Percentiles rank a stretch among this genome's conserved stretches.
These are phyloP conservation scores for Tulasnella sp. DNA, from an alignment of 768 basidiomycete genomes.

Conservation along the genomic window DNA sequence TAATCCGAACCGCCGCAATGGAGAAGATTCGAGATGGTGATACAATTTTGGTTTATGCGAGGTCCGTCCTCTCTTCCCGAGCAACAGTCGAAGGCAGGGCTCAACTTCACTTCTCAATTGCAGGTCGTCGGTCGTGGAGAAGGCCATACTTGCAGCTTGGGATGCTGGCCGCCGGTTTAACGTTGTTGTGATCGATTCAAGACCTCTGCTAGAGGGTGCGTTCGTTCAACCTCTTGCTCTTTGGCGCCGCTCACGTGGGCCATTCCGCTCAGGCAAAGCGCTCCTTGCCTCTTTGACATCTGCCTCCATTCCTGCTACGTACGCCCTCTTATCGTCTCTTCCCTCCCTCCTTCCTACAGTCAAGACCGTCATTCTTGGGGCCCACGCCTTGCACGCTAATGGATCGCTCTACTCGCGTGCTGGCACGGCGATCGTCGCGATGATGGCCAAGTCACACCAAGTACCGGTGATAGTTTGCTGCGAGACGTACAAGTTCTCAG, in stretches of 20 bases:
- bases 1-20: constrained; percentile 82
- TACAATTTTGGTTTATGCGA: constrained; percentile 87
- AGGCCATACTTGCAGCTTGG: constrained; percentile 75
- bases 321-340: constrained; percentile 83
- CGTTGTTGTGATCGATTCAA: constrained; percentile 91
- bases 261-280: constrained; percentile 59
- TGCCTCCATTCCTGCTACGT: constrained; percentile 77
- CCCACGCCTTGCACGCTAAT: constrained; percentile 91
- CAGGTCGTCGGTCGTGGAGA: constrained; percentile 93
- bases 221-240: not conserved
- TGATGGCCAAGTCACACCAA: constrained; percentile 86
- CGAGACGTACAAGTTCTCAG: constrained; percentile 98
- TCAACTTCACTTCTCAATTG: not conserved
- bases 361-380: constrained; percentile 82
- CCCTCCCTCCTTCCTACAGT: constrained; percentile 76
- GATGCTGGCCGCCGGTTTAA: constrained; percentile 73
- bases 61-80: constrained; percentile 46
- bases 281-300: constrained; percentile 66
- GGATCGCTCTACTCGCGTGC: constrained; percentile 91
- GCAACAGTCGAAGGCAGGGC: too few relatives aligned
- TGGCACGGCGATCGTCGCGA: constrained; percentile 92
- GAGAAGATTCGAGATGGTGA: constrained; percentile 95
- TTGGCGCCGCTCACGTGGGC: not conserved
- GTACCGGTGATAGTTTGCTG: constrained; percentile 96
- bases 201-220: constrained; percentile 84